Evolutionary conservation across 2,329 filamentous ascomycete genomes (phyloP).

Genomic region (Xylaria sp.): DNA sequence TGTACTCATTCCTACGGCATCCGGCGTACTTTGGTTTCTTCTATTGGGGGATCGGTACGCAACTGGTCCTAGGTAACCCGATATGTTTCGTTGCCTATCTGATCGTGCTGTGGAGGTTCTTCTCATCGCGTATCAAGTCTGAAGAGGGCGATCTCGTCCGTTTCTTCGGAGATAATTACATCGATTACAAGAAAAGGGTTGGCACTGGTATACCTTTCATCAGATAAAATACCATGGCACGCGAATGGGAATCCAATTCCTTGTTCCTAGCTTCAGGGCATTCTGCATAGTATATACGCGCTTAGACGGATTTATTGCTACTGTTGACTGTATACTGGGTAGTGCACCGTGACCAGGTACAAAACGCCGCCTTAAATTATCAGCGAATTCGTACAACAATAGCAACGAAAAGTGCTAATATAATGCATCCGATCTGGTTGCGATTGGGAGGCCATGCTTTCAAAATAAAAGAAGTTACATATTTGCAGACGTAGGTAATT

Average conservation of each 20-base stretch:
- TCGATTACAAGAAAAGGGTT: conserved; percentile 72
- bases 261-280: not conserved
- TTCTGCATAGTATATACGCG: not conserved
- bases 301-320: not conserved
- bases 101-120: conserved; percentile 84
- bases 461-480: too few relatives aligned
- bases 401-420: not conserved
- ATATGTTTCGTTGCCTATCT: conserved; percentile 78
- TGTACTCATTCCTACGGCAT: conserved; percentile 80
- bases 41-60: conserved; percentile 96
- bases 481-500: too few relatives aligned
- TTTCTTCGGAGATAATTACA: conserved; percentile 87
- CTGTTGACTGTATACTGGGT: not conserved
- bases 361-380: not conserved
- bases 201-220: conserved; percentile 84
- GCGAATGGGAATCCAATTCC: not conserved
- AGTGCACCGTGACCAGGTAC: not conserved
- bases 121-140: conserved; percentile 71
- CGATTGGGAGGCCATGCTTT: too few relatives aligned
- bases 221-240: conserved; percentile 19
- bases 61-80: conserved; percentile 85
- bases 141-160: conserved; percentile 79
- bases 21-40: conserved; percentile 98
- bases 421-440: too few relatives aligned
- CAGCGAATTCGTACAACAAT: not conserved